A percentile compares a stretch with the other conserved stretches of the same genome.
These are phyloP conservation scores for Penicillium digitatum DNA, from an alignment of 2,329 filamentous ascomycete species.

Conservation along the genomic window DNA sequence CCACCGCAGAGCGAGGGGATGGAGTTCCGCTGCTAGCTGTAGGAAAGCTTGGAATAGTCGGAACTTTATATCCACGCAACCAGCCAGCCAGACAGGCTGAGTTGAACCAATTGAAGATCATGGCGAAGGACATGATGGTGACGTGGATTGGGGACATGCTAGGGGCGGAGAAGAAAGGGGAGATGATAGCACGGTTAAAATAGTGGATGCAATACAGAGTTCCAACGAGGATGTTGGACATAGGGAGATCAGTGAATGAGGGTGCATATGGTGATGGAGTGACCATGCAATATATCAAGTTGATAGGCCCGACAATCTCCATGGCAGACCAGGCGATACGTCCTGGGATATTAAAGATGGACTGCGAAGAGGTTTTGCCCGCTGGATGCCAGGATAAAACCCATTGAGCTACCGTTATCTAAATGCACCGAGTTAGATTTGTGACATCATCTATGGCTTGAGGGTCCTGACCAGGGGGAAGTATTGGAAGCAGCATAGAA, in stretches of 20 bases:
- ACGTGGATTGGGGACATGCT: slow-evolving; percentile 88
- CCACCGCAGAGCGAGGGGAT: slow-evolving; percentile 15
- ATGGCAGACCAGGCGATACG: slow-evolving; percentile 83
- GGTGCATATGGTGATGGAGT: slow-evolving; percentile 57
- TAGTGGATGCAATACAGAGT: slow-evolving; percentile 72
- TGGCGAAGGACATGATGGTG: slow-evolving; percentile 60
- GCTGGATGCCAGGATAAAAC: slow-evolving; percentile 76
- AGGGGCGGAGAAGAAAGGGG: slow-evolving; percentile 73
- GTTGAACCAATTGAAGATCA: slow-evolving; percentile 76
- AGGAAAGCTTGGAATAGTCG: slow-evolving; percentile 15
- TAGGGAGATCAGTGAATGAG: slow-evolving; percentile 27
- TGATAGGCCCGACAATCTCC: slow-evolving; percentile 75
- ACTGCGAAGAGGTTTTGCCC: slow-evolving; percentile 79
- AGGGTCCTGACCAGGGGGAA: slow-evolving; percentile 40
- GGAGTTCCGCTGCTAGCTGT: slow-evolving; percentile 9
- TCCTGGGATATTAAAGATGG: slow-evolving; percentile 79
- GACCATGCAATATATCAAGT: slow-evolving; percentile 71
- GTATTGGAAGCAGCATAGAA: slow-evolving; percentile 41
- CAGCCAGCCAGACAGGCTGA: slow-evolving; percentile 73
- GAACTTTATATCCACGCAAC: slow-evolving; percentile 72
- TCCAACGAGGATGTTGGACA: slow-evolving; percentile 36
- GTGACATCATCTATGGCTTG: not conserved
- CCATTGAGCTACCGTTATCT: slow-evolving; percentile 75
- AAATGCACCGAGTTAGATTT: slow-evolving; percentile 14
- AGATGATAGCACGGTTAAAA: slow-evolving; percentile 78